These are phyloP conservation scores for Trypanosoma platydactyli DNA, from an alignment of 208 protist species.

Conservation along the genomic window DNA sequence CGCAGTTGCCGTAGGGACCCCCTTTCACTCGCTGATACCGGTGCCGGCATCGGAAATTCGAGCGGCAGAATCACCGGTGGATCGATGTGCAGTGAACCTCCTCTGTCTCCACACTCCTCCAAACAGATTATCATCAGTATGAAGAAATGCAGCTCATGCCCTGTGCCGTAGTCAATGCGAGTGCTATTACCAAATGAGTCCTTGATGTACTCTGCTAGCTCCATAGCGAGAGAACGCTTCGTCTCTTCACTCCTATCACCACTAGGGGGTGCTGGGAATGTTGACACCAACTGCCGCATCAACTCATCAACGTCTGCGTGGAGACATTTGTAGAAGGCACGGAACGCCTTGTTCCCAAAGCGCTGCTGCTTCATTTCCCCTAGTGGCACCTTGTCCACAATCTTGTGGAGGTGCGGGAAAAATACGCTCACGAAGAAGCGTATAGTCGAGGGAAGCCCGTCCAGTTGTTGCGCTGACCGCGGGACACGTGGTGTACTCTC, in stretches of 20 bases:
- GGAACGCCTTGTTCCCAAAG: constrained; percentile 88
- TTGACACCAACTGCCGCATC: constrained; percentile 55
- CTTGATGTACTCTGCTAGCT: constrained; percentile 91
- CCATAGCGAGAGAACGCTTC: constrained; percentile 40
- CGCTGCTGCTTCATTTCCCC: constrained; percentile 78
- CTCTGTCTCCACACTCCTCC: constrained; percentile 62
- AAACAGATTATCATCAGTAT: constrained; percentile 92
- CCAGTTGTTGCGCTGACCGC: constrained; percentile 17
- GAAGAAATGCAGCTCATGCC: constrained; percentile 98
- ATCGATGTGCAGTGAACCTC: constrained; percentile 43
- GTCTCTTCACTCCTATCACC: constrained; percentile 11
- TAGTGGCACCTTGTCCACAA: constrained; percentile 73
- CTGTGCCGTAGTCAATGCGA: constrained; percentile 99
- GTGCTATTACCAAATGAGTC: constrained; percentile 95
- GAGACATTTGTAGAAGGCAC: constrained; percentile 63
- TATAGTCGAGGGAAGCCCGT: constrained; percentile 37
- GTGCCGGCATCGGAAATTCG: constrained; percentile 2
- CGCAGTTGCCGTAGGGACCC: constrained; percentile 47
- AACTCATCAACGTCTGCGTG: constrained; percentile 40
- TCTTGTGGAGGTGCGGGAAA: constrained; percentile 51
- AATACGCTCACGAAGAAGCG: constrained; percentile 46
- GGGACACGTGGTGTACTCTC: constrained; percentile 24
- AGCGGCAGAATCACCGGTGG: constrained; percentile 24
- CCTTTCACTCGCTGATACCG: constrained; percentile 30
- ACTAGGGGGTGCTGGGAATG: constrained; percentile 26